These are phyloP conservation scores for Mycena kentingensis DNA, from an alignment of 768 basidiomycete genomes.

Conservation along the genomic window DNA sequence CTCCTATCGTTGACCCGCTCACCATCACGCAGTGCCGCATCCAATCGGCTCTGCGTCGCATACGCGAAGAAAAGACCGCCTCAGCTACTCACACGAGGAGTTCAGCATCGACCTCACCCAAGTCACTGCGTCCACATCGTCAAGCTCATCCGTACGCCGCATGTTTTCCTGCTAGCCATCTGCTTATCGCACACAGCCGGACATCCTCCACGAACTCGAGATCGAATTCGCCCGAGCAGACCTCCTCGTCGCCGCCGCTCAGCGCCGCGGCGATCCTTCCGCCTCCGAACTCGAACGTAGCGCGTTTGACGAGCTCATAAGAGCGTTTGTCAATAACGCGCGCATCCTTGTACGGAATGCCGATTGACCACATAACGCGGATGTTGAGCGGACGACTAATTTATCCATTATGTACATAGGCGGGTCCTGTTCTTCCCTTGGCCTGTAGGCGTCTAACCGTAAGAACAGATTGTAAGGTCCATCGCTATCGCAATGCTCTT, in stretches of 20 bases:
- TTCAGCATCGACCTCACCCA: constrained; percentile 94
- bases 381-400: too few relatives aligned
- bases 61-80: constrained; percentile 81
- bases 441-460: too few relatives aligned
- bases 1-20: background rate
- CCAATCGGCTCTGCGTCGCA: constrained; percentile 63
- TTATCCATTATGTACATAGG: too few relatives aligned
- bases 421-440: too few relatives aligned
- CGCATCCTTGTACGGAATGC: constrained; percentile 86
- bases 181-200: constrained; percentile 42
- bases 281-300: constrained; percentile 63
- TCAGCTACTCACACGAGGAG: constrained; percentile 93
- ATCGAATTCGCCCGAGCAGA: constrained; percentile 79
- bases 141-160: constrained; percentile 51
- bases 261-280: constrained; percentile 58
- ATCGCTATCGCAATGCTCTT: too few relatives aligned
- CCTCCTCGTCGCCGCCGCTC: constrained; percentile 69
- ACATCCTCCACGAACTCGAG: constrained; percentile 84
- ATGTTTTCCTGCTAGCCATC: constrained; percentile 1
- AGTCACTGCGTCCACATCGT: constrained; percentile 61
- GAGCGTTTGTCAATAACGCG: constrained; percentile 91
- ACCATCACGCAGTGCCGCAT: constrained; percentile 52
- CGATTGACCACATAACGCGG: too few relatives aligned
- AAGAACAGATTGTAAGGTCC: too few relatives aligned
- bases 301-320: constrained; percentile 89